phyloP scores from a whole-genome alignment of 192 early-diverging fungal species.

The Chytriomyces hyalinus region DNA sequence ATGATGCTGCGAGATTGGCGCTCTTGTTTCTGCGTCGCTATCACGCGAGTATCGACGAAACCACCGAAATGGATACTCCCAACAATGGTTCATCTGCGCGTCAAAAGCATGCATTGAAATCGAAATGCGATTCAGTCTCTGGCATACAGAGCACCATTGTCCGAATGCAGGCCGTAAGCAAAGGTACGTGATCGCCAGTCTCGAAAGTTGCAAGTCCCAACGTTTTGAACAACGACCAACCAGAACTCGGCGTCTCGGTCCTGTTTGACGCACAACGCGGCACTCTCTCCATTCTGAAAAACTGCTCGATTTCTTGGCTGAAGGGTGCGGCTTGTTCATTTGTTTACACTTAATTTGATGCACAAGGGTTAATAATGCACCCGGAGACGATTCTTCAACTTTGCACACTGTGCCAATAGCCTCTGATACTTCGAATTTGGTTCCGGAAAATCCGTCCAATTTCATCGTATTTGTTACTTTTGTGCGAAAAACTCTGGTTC shows the following conservation, averaged over 20 bases:
- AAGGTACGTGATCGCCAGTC: neutral
- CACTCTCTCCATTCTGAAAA: too few relatives aligned
- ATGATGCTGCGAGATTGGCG: too few relatives aligned
- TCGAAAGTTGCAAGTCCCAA: conserved; percentile 1
- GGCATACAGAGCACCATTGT: conserved; percentile 4
- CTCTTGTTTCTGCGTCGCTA: too few relatives aligned
- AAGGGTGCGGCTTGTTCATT: too few relatives aligned
- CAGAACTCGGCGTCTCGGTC: conserved; percentile 38
- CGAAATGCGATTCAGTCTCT: too few relatives aligned
- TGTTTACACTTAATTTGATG: too few relatives aligned
- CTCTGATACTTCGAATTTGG: conserved; percentile 57
- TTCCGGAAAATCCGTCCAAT: conserved; percentile 66
- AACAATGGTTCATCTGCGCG: too few relatives aligned
- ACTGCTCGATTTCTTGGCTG: too few relatives aligned
- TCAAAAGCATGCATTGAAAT: too few relatives aligned
- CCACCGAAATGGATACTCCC: too few relatives aligned
- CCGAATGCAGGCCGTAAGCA: conserved; percentile 10
- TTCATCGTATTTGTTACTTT: conserved; percentile 64
- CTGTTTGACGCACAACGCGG: conserved; percentile 24
- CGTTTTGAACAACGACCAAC: neutral
- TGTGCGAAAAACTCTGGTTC: conserved; percentile 46
- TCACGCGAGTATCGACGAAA: too few relatives aligned
- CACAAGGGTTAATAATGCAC: neutral
- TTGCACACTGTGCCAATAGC: conserved; percentile 32
- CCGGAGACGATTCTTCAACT: conserved; percentile 9